These are phyloP conservation scores for Fusarium redolens DNA, from an alignment of 2,329 filamentous ascomycete species.

Conservation along the genomic window DNA sequence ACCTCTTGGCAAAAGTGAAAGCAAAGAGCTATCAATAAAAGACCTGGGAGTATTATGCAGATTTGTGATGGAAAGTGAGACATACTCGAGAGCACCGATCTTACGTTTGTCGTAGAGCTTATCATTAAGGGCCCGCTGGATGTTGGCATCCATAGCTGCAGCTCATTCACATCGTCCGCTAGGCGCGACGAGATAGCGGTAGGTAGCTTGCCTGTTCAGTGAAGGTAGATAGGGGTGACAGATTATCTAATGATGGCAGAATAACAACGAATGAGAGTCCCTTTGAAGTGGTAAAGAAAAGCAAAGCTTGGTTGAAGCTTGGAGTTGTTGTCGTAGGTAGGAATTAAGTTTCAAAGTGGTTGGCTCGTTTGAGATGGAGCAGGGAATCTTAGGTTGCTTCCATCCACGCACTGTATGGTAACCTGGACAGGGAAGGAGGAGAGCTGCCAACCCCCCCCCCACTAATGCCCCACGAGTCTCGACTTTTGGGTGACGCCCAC, in stretches of 20 bases:
- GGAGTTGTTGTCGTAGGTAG: slow-evolving; percentile 26
- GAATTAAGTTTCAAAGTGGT: slow-evolving; percentile 30
- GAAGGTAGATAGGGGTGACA: not conserved
- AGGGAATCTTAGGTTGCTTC: slow-evolving; percentile 8
- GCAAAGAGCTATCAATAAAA: not conserved
- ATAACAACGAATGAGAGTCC: slow-evolving; percentile 1
- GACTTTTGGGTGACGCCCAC: slow-evolving; percentile 8
- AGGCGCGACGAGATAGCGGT: slow-evolving; percentile 18
- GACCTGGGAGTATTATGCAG: not conserved
- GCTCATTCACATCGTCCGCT: slow-evolving; percentile 40
- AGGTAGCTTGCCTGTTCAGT: not conserved
- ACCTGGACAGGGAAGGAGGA: slow-evolving; percentile 29
- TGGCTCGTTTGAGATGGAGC: slow-evolving; percentile 39
- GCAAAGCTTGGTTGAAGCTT: not conserved
- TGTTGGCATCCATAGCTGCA: slow-evolving; percentile 81
- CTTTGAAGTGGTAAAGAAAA: not conserved
- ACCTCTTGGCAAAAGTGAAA: not conserved
- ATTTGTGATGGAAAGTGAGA: slow-evolving; percentile 36
- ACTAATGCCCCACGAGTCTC: slow-evolving; percentile 34
- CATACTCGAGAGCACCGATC: slow-evolving; percentile 93
- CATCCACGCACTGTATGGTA: slow-evolving; percentile 29
- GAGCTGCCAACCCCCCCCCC: slow-evolving; percentile 16
- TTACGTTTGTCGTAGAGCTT: slow-evolving; percentile 99
- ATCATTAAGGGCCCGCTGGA: slow-evolving; percentile 93
- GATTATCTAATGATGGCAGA: not conserved